Percentiles rank a stretch among this genome's conserved stretches.
Evolutionary conservation across 2,329 filamentous ascomycete genomes (phyloP).

Genomic region (Lachnellula hyalina): DNA sequence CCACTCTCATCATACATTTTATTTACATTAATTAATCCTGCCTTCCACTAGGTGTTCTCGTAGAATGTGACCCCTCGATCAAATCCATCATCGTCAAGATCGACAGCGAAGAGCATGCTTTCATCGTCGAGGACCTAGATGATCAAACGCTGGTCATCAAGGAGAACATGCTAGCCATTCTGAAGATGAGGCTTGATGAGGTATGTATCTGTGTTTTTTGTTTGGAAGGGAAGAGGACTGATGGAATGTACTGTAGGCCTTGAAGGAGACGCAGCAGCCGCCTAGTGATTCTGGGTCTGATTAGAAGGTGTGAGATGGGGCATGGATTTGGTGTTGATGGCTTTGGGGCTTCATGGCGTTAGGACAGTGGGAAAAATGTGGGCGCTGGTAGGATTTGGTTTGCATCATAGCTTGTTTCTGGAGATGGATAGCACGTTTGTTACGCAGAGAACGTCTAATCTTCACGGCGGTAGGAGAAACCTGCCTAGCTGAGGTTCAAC

Average conservation of each 20-base stretch:
- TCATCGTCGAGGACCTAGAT: conserved; percentile 75
- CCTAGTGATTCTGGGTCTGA: conserved; percentile 19
- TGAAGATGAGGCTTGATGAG: conserved; percentile 65
- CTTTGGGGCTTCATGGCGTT: background rate
- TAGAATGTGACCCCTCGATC: conserved; percentile 82
- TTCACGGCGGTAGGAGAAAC: too few species aligned
- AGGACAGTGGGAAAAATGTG: background rate
- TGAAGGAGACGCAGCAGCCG: conserved; percentile 30
- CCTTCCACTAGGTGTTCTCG: conserved; percentile 55
- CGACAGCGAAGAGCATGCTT: conserved; percentile 63
- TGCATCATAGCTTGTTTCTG: background rate
- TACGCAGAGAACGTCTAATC: too few species aligned
- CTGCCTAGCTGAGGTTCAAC: too few species aligned
- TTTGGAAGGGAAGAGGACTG: conserved; percentile 2
- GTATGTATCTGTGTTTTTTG: conserved; percentile 38
- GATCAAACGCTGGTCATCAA: conserved; percentile 72
- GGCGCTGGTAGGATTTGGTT: background rate
- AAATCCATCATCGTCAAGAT: conserved; percentile 80
- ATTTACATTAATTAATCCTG: too few species aligned
- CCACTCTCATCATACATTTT: too few species aligned
- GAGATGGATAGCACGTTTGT: background rate
- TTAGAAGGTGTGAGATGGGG: background rate
- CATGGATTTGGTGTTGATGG: background rate
- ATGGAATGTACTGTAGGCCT: conserved; percentile 16
- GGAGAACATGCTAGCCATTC: conserved; percentile 61